These are phyloP conservation scores for Ambrosia artemisiifolia DNA, from an alignment of 129 eudicot genomes.

Conservation along the genomic window DNA sequence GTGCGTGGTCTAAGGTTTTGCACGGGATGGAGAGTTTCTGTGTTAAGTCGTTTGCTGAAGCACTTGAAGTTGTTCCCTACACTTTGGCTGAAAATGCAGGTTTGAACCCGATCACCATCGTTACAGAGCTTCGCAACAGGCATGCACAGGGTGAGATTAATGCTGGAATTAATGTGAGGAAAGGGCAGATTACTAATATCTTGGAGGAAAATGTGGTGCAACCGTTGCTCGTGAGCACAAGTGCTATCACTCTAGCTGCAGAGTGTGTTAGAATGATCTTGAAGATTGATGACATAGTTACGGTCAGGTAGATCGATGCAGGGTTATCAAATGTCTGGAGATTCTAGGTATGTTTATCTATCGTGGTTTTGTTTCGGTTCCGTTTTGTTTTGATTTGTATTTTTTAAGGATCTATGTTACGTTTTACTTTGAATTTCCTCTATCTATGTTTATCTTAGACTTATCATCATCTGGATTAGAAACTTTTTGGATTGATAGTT, in stretches of 20 bases:
- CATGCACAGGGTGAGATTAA: slow-evolving; percentile 92
- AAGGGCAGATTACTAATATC: slow-evolving; percentile 89
- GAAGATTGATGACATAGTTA: slow-evolving; percentile 96
- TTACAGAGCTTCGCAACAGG: slow-evolving; percentile 87
- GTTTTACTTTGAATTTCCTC: not conserved
- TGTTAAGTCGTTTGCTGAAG: slow-evolving; percentile 77
- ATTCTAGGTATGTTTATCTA: slow-evolving; percentile 20
- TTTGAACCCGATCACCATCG: slow-evolving; percentile 78
- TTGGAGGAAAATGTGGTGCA: slow-evolving; percentile 97
- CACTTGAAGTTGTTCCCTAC: slow-evolving; percentile 82
- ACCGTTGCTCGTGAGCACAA: slow-evolving; percentile 89
- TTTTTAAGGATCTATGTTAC: slow-evolving; percentile 12
- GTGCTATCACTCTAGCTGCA: slow-evolving; percentile 76
- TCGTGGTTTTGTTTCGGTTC: slow-evolving; percentile 24
- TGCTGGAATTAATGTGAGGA: slow-evolving; percentile 95
- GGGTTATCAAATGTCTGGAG: slow-evolving; percentile 7
- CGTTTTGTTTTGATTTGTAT: slow-evolving; percentile 6
- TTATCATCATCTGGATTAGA: not conserved
- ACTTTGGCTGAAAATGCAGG: slow-evolving; percentile 97
- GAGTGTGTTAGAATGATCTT: slow-evolving; percentile 94
- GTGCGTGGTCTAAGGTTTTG: slow-evolving; percentile 88
- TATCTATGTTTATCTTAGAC: not conserved
- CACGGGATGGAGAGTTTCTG: slow-evolving; percentile 92
- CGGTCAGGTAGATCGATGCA: slow-evolving; percentile 64
- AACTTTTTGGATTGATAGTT: not conserved